Evolutionary conservation across 257 asterid genomes (phyloP), one percentile per base, ranked within the genome.

Genomic region (Jacaranda copaia): DNA sequence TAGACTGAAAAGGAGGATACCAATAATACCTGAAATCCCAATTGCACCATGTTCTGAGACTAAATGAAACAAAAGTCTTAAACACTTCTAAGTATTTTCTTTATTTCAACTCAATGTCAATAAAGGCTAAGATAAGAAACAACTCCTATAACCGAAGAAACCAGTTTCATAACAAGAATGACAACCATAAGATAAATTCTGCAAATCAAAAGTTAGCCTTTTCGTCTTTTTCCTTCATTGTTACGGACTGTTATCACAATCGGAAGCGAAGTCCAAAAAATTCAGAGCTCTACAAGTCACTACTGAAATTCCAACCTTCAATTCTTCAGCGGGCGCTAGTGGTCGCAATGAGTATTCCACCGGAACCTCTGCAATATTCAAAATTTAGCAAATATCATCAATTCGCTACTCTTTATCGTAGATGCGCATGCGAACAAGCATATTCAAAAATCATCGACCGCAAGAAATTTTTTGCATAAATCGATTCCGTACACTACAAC

Each of bases 291-390:
- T 66, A 66, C 57, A 53, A 45, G 76, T 57, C 57, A 57, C 36
- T 10, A 67, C 42, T 39, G 15, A 66, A 60, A 77, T 55, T 14
- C 89, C 61, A 70, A 93, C 98, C 96, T 88, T 87, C 73, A 82
- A 40, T 58, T 77, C 81, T 51, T 70, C 83, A 15, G 78, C 79
- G 15, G 84, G 55, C 45, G 58, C 80, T 46, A 80, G 69, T 18
- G 93, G 85, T 60, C 84, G 87, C 82, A 86, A 68, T 55, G 86
- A 76, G 83, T 82, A 90, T 68, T 88, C 85, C 73, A 87, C 87
- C 0, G 95, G 96, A 74, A 90, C 93, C 83, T 87, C 98, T 91
- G 92, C 82, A 75, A 58, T 42, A 58, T 39, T 46, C 73, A 77
- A 73, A 66, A 83, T 49, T 77, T 56, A 75, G 55, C 75, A 74